These are phyloP conservation scores for Diaporthe citrichinensis DNA, from an alignment of 2,329 filamentous ascomycete genomes.

Conservation along the genomic window DNA sequence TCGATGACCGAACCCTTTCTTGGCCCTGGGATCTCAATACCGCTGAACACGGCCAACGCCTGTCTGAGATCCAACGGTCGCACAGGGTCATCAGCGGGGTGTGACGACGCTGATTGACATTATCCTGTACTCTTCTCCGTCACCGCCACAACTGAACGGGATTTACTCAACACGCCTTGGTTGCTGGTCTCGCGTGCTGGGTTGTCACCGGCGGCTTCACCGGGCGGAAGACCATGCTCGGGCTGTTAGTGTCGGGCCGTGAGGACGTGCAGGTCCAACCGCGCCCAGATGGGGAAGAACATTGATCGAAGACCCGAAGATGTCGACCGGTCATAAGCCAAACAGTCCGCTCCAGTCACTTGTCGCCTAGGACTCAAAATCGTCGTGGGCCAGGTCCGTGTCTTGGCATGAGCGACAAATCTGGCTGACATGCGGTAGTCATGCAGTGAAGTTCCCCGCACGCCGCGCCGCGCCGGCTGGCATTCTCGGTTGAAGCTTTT, in stretches of 20 bases:
- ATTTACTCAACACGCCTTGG: not conserved
- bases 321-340: too few species aligned
- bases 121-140: not conserved
- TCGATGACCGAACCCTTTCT: not conserved
- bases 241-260: not conserved
- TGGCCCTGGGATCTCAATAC: slow-evolving; percentile 30
- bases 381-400: not conserved
- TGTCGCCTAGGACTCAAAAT: not conserved
- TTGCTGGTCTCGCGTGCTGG: not conserved
- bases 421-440: not conserved
- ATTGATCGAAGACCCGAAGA: not conserved
- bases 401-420: not conserved
- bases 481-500: slow-evolving; percentile 17
- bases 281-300: not conserved
- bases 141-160: slow-evolving; percentile 8
- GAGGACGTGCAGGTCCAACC: not conserved
- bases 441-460: slow-evolving; percentile 2
- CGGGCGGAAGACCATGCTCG: not conserved
- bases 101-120: not conserved
- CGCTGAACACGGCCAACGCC: slow-evolving; percentile 28
- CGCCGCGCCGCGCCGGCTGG: slow-evolving; percentile 17
- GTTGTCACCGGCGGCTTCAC: not conserved
- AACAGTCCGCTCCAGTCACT: not conserved
- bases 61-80: slow-evolving; percentile 39
- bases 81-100: slow-evolving; percentile 23